phyloP scores from a whole-genome alignment of 1,284 basidiomycete species.

The Malassezia restricta region DNA sequence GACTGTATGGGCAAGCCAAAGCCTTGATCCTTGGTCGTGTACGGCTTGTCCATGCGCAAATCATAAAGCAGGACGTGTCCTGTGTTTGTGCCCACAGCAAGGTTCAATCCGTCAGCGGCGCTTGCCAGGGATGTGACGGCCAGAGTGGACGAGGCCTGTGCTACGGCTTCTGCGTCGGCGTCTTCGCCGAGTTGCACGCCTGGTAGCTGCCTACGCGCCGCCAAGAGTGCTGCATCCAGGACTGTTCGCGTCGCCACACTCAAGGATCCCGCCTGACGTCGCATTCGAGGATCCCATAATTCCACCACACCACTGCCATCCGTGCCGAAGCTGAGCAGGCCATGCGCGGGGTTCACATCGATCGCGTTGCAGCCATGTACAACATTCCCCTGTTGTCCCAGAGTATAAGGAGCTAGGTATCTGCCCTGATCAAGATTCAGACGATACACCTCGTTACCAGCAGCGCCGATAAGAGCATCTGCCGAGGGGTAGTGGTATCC shows the following conservation, averaged over 20 bases:
- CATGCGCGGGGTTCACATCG: conserved; percentile 87
- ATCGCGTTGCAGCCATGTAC: conserved; percentile 73
- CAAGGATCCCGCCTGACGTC: conserved; percentile 64
- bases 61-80: conserved; percentile 93
- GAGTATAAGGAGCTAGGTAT: conserved; percentile 51
- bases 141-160: conserved; percentile 46
- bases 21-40: conserved; percentile 88
- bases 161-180: conserved; percentile 30
- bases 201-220: conserved; percentile 46
- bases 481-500: conserved; percentile 77
- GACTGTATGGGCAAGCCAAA: conserved; percentile 83
- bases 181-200: conserved; percentile 36
- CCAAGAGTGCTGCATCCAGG: conserved; percentile 36
- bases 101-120: conserved; percentile 72
- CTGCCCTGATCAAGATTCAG: conserved; percentile 91
- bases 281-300: conserved; percentile 87
- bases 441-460: conserved; percentile 75
- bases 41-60: conserved; percentile 68
- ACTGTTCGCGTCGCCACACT: conserved; percentile 56
- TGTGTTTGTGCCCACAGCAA: conserved; percentile 85
- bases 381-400: conserved; percentile 27
- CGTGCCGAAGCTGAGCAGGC: conserved; percentile 75
- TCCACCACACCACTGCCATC: conserved; percentile 70
- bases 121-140: conserved; percentile 65
- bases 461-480: conserved; percentile 64